A percentile compares a stretch with the other conserved stretches of the same genome.
These are phyloP conservation scores for Quercus wislizeni DNA, from an alignment of 306 rosid genomes.

Conservation along the genomic window DNA sequence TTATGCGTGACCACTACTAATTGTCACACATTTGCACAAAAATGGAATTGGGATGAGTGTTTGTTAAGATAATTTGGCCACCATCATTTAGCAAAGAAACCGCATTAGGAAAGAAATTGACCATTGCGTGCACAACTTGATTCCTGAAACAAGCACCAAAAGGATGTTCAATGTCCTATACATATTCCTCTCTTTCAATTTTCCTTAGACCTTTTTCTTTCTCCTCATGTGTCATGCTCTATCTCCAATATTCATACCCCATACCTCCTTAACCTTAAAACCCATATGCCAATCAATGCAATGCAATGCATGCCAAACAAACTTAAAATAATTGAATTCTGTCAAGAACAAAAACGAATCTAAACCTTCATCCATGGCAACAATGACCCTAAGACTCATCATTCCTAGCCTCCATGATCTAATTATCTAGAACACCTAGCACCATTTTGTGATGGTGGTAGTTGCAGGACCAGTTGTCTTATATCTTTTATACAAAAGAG, in stretches of 20 bases:
- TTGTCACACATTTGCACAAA: neutral
- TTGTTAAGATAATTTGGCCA: neutral
- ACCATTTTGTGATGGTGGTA: constrained; percentile 12
- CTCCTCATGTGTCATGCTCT: no score
- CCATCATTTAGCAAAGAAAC: neutral
- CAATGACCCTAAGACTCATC: no score
- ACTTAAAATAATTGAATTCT: no score
- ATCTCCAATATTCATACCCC: no score
- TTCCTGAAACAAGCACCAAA: constrained; percentile 29
- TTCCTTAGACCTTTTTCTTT: no score
- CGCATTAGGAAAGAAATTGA: neutral
- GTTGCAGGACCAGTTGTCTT: constrained; percentile 17
- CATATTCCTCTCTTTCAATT: neutral
- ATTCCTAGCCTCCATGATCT: no score
- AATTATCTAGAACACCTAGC: neutral
- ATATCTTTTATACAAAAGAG: constrained; percentile 32
- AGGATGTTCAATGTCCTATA: neutral
- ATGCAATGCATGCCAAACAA: no score
- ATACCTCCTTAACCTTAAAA: no score
- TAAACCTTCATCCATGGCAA: no score
- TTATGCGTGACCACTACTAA: neutral
- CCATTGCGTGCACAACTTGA: constrained; percentile 8
- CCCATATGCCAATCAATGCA: no score
- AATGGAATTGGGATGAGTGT: neutral
- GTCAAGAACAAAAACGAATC: no score